Conservation (phyloP, 208 protist genomes). For the Crithidia fasciculata region DNA sequence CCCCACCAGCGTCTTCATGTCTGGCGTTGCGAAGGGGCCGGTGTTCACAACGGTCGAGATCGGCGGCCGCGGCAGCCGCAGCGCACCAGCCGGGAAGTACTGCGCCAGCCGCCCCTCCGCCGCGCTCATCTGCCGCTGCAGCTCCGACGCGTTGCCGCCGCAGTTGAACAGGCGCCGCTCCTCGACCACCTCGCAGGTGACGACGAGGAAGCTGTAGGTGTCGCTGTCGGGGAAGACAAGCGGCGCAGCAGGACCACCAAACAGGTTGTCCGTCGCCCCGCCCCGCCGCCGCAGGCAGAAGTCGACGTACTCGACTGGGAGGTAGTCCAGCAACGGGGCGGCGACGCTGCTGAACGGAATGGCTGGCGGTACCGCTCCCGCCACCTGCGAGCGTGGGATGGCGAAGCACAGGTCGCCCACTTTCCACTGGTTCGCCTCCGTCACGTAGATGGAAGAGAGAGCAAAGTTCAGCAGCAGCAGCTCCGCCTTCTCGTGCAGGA, state of each 20-base stretch:
- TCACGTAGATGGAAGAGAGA: constrained; percentile 51
- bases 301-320: constrained; percentile 46
- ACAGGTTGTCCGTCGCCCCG: constrained; percentile 12
- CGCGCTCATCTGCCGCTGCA: constrained; percentile 28
- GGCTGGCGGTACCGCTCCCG: not conserved
- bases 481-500: constrained; percentile 57
- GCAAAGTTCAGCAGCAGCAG: constrained; percentile 60
- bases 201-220: constrained; percentile 60
- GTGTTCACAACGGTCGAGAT: constrained; percentile 35
- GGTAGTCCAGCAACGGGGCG: constrained; percentile 63
- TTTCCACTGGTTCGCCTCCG: constrained; percentile 52
- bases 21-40: constrained; percentile 50
- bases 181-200: constrained; percentile 48
- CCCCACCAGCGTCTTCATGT: constrained; percentile 37
- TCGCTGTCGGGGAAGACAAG: constrained; percentile 57
- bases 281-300: constrained; percentile 9
- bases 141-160: constrained; percentile 26
- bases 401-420: constrained; percentile 57
- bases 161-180: constrained; percentile 39
- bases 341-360: constrained; percentile 37
- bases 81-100: constrained; percentile 43
- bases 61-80: constrained; percentile 35
- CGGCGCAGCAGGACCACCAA: constrained; percentile 6
- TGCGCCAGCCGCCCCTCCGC: constrained; percentile 34
- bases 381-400: constrained; percentile 21